Base-by-base conservation (phyloP, 2,329 filamentous ascomycete species). In the Cercospora sp. region DNA sequence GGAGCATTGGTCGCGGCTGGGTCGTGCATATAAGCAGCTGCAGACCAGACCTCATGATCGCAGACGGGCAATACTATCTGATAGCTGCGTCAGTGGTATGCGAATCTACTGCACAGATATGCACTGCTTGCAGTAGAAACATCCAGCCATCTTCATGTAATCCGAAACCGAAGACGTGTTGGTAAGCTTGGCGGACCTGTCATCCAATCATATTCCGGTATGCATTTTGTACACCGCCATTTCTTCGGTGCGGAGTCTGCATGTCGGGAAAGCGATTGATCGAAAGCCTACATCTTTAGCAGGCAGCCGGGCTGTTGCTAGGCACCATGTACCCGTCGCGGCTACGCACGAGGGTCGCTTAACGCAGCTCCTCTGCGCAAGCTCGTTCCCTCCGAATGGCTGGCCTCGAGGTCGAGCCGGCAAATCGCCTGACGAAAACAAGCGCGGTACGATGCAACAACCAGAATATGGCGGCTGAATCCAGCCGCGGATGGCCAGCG, bases 291-390 rank as follows among this genome's bases (percentile, higher is more conserved):
- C 42, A 23, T 48, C 61, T 63, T 53, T 63, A 63, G 61, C 48
- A 53, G 61, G 45, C 61, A 55, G 33, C 28, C 61, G 42, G 61
- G 42, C 61, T 55, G 42, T 53, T 53, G 61, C 61, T 53, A 57
- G 45, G 23, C 33, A 53, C 42, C 61, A 63, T 33, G 61, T 36
- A 23, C 31, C 59, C 59, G 53, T 57, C 53, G 59, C 59, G 36
- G 23, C 36, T 23, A 16, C 36, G 59, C 59, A 61, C 36, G 33
- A 23, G 23, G 31, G 59, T 61, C 57, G 57, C 57, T 61, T 45
- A 10, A 31, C 5, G 53, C 53, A 57, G 13, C 48, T 53, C 48
- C 20, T 53, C 16, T 28, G 48, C 20, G 20, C 53, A 57, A 28
- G 53, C 53, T 57, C 53, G 23, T 57, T 13, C 23, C n/a, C 42